Conservation (phyloP, 148 eudicot genomes). For the Pouteria glomerata region DNA sequence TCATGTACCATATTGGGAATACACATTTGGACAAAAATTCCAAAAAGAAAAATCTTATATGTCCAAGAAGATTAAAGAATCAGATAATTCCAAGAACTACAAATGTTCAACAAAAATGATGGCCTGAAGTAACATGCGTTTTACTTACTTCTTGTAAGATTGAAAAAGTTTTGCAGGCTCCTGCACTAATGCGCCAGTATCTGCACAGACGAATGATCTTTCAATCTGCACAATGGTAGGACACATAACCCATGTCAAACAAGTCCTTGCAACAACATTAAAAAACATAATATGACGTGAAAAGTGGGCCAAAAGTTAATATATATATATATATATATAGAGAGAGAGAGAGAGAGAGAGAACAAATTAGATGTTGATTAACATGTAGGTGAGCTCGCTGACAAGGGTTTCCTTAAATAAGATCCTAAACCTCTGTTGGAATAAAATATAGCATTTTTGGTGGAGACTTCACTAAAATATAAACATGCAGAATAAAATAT, state of each 20-base stretch:
- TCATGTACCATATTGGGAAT: no score
- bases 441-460: no score
- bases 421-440: no score
- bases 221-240: constrained; percentile 51
- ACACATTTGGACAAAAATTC: background rate
- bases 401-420: no score
- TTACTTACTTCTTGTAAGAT: constrained; percentile 66
- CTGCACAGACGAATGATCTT: constrained; percentile 86
- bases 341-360: no score
- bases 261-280: background rate
- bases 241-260: constrained; percentile 15
- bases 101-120: background rate
- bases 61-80: background rate
- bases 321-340: no score
- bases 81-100: background rate
- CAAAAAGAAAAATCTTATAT: background rate
- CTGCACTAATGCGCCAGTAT: constrained; percentile 80
- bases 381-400: no score
- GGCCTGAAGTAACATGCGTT: background rate
- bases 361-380: no score
- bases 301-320: background rate
- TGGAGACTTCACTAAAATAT: no score
- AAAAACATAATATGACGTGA: background rate
- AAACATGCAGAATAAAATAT: no score
- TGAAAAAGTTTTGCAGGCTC: constrained; percentile 68